phyloP scores from a whole-genome alignment of 495 filamentous ascomycete genomes.

The Xylaria palmicola region DNA sequence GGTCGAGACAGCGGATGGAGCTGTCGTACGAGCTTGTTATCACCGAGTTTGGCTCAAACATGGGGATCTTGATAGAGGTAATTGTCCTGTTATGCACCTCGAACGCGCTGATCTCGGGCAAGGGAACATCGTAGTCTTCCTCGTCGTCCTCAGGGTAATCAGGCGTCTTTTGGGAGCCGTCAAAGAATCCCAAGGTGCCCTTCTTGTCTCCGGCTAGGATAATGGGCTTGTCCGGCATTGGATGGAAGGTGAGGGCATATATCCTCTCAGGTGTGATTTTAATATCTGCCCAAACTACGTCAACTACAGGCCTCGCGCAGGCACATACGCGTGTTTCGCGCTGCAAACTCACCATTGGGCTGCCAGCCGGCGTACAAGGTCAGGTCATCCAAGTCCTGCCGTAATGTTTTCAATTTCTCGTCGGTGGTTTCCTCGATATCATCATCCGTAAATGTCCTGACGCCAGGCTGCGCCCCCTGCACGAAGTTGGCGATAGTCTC shows the following conservation, averaged over 20 bases:
- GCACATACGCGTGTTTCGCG: not conserved
- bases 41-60: conserved; percentile 66
- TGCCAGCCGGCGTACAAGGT: conserved; percentile 79
- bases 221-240: conserved; percentile 76
- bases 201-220: conserved; percentile 97
- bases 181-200: conserved; percentile 90
- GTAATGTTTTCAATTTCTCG: conserved; percentile 69
- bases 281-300: conserved; percentile 59
- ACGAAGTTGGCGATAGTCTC: conserved; percentile 36
- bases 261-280: conserved; percentile 91
- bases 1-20: conserved; percentile 82
- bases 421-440: conserved; percentile 82
- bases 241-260: conserved; percentile 87
- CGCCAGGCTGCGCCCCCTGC: conserved; percentile 72
- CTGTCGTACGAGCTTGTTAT: conserved; percentile 94
- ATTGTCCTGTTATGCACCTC: conserved; percentile 92
- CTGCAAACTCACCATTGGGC: conserved; percentile 61
- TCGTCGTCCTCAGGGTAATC: conserved; percentile 52
- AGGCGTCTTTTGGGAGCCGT: conserved; percentile 71
- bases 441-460: conserved; percentile 74
- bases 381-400: conserved; percentile 78
- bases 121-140: conserved; percentile 61
- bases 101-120: conserved; percentile 78
- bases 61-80: conserved; percentile 73
- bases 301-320: not conserved